phyloP scores from a whole-genome alignment of 78 protist species.

The Goniomonas avonlea region DNA sequence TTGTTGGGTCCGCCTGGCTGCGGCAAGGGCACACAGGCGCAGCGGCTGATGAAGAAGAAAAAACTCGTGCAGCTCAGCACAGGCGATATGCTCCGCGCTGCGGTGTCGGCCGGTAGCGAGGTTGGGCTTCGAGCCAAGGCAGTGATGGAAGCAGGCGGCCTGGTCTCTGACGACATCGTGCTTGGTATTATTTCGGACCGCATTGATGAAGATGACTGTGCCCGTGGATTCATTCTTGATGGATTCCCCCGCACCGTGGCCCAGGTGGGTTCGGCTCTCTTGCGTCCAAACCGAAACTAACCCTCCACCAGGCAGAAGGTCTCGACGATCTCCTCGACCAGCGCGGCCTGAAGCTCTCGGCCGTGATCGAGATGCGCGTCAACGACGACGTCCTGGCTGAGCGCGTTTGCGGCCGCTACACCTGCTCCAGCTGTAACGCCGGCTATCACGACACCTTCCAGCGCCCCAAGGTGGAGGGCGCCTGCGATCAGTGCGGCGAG shows the following conservation, averaged over 20 bases:
- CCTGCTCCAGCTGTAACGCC: conserved; percentile 73
- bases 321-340: conserved; percentile 5
- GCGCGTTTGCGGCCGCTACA: conserved; percentile 79
- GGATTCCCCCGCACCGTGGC: conserved; percentile 95
- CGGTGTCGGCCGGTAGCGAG: conserved; percentile 72
- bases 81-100: conserved; percentile 93
- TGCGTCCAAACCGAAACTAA: too few species aligned
- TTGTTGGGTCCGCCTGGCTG: conserved; percentile 21
- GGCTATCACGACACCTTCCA: conserved; percentile 66
- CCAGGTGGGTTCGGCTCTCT: too few species aligned
- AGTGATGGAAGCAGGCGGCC: conserved; percentile 80
- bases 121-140: conserved; percentile 58
- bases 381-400: conserved; percentile 66
- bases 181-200: conserved; percentile 72
- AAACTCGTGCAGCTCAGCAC: conserved; percentile 86
- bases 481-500: conserved; percentile 60
- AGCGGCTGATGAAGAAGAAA: conserved; percentile 11
- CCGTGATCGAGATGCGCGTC: conserved; percentile 68
- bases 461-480: conserved; percentile 65
- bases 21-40: conserved; percentile 88
- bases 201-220: conserved; percentile 69
- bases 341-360: conserved; percentile 46
- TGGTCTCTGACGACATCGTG: conserved; percentile 53
- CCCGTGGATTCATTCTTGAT: conserved; percentile 86
- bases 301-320: too few species aligned